Base-by-base conservation (phyloP, 2,329 filamentous ascomycete species). In the Curvularia verruculosa region DNA sequence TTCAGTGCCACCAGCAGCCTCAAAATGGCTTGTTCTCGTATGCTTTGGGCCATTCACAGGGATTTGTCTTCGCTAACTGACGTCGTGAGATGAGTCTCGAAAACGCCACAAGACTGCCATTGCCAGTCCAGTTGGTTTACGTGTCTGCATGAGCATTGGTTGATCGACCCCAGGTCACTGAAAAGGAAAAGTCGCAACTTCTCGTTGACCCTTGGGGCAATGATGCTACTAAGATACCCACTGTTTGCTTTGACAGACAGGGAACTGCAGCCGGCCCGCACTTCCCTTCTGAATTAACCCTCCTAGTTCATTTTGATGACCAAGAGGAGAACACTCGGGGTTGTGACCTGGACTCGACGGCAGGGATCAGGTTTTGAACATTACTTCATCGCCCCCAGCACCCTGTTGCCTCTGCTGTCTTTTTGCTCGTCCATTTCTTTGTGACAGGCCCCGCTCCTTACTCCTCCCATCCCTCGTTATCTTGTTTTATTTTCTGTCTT, bases 331-430 rank as follows among this genome's bases (percentile, higher is more conserved):
- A 31, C 12, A 21, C 39, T 47, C 21, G 21, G 26, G 31, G 39
- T 13, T 29, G 37, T n/a, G 6, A 31, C 37, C 47, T 51, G 43
- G 47, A 56, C 47, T 29, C n/a, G 45, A 49, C 9, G 36, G 44
- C 47, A 43, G 51, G 41, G 39, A 50, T 52, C 41, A 31, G 31
- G 29, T 39, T 47, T 44, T 55, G 43, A 47, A 55, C 41, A 37
- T 48, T 43, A 44, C 18, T 19, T 37, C 31, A 10, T 37, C 18
- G 37, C 49, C 49, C 43, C 29, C 29, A n/a, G 29, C 23, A n/a
- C 12, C 26, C n/a, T 29, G 21, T 23, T 12, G 12, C 47, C 41
- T 51, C 34, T 45, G 23, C 12, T 36, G 39, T 21, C 24, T 18
- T 47, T 21, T 31, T 36, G 24, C 13, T 18, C 28, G 21, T 43